Evolutionary conservation across 2,329 filamentous ascomycete species (phyloP), one percentile per base, ranked within the genome.

Genomic region (Pleoardoris graminearum): DNA sequence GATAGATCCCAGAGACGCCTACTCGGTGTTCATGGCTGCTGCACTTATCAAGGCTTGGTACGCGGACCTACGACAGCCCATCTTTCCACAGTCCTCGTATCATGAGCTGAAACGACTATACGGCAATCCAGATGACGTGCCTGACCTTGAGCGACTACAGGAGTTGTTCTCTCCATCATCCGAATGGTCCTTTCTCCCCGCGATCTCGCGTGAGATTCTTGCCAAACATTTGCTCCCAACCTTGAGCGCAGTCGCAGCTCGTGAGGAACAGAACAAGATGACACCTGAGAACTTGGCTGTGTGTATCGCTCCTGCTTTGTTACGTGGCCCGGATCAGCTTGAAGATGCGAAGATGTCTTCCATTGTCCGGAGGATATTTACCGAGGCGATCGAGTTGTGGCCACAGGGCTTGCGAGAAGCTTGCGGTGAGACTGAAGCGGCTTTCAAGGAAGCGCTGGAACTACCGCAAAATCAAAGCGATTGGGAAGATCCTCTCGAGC

Each of bases 1-100:
- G 51, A 65, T 81, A 4, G 76, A 79, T 27, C 68, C 74, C 4
- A 73, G 72, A 46, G 79, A 82, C 57, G 76, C 80, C 5, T 84
- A 82, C 61, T 77, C 78, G 1, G 78, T 81, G 1, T 79, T 79
- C 58, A 74, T 80, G 52, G 80, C 80, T 3, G 79, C 80, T 8
- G 78, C 76, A 6, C 59, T 84, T 38, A 79, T 83, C 68, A 84
- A 84, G 63, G 66, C 76, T 7, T 84, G 81, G 79, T 84, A 84
- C 55, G 71, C 80, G 22, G 77, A 79, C 35, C 68, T 84, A 8
- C 75, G 76, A 19, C 73, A 79, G 48, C 80, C 81, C 2, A 73
- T 84, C 48, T 79, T 83, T 51, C 78, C 80, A 0, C 72, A 74
- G 25, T 73, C 74, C 7, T 76, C 73, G 44, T 84, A 84, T 57